Evolutionary conservation across 2,329 filamentous ascomycete species (phyloP), one percentile per base, ranked within the genome.

Genomic region (Sporothrix brunneoviolacea): DNA sequence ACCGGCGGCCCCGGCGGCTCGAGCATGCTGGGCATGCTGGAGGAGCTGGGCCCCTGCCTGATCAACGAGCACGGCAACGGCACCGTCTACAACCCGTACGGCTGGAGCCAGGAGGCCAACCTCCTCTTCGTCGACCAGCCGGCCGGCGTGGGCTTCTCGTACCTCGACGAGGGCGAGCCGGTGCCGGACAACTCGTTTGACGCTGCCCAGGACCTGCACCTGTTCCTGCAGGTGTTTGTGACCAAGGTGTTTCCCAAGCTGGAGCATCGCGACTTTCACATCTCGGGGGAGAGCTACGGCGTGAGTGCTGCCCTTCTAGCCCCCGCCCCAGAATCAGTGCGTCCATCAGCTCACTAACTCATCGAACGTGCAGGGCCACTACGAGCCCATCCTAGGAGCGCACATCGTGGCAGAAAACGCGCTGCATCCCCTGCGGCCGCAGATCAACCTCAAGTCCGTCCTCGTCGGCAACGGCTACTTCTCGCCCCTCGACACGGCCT

Each of bases 111-210:
- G 53, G 72, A 73, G 53, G 62, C 71, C 60, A 84, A 84, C 59
- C 66, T 84, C 60, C 65, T 84, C 9, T 83, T 82, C 64, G 67
- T 84, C 46, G 78, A 77, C 48, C 79, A 83, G 62, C 80, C 80
- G 9, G 67, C 78, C n/a, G 76, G 76, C 30, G 72, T 75, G 24
- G 79, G 78, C 2, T 77, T 79, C 61, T 77, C 73, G 2, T 79
- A 80, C 60, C 2, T 56, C 10, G 52, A 57, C 32, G 42, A 43
- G 22, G 53, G 42, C 50, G 37, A 45, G 46, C 38, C 65, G 27
- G 59, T 78, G 9, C 72, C 73, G 0, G 64, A 72, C 48, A 65
- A 63, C 8, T 71, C 63, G 8, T 78, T 76, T 73, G 12, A 71
- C 72, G 49, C 68, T 73, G 0, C 72, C 79, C 53, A 40, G 22